Evolutionary conservation across 345 rosid species (phyloP).

Genomic region (Citrus medica): DNA sequence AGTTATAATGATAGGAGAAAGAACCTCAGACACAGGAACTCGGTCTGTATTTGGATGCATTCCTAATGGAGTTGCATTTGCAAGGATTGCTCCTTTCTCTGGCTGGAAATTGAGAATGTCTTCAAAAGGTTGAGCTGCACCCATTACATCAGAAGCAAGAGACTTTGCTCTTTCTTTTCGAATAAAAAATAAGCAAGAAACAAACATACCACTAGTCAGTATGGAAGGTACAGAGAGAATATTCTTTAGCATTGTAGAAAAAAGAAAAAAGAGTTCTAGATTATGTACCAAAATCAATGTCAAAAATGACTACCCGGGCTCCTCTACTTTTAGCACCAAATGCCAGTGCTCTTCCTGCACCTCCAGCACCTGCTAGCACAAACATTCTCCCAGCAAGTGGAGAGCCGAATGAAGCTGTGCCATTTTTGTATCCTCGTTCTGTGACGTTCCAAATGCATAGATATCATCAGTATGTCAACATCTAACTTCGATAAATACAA

Average conservation of each 20-base stretch:
- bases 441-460: constrained; percentile 1
- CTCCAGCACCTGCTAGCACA: constrained; percentile 62
- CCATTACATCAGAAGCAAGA: constrained; percentile 49
- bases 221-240: neutral
- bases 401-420: constrained; percentile 16
- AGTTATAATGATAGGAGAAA: neutral
- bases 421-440: constrained; percentile 21
- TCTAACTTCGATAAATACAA: neutral
- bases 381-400: constrained; percentile 46
- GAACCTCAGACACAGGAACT: constrained; percentile 51
- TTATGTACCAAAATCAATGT: constrained; percentile 48
- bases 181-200: constrained; percentile 4
- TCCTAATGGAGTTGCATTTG: constrained; percentile 63
- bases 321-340: constrained; percentile 57
- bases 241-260: neutral
- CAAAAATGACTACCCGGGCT: constrained; percentile 46
- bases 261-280: neutral
- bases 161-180: constrained; percentile 47
- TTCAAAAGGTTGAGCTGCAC: constrained; percentile 40
- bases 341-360: constrained; percentile 70
- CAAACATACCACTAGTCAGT: neutral
- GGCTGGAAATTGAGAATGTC: constrained; percentile 40
- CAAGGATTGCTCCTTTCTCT: constrained; percentile 54
- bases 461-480: neutral
- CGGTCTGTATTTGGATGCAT: constrained; percentile 55